Evolutionary conservation across 305 asterid genomes (phyloP).

Genomic region (Withania somnifera): DNA sequence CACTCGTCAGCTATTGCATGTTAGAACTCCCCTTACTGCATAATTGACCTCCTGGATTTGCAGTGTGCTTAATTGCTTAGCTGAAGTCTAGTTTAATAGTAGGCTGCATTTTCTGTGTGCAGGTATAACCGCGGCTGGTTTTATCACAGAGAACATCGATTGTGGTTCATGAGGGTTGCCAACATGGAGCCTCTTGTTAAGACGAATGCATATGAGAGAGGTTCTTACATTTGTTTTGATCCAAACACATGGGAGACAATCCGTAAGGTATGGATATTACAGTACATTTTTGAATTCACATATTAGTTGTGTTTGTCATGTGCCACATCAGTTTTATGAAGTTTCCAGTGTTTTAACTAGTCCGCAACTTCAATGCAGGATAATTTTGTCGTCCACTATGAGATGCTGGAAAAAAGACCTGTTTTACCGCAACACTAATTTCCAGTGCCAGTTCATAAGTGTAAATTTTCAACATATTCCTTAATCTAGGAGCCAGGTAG

Average conservation of each 20-base stretch:
- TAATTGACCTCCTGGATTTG: not conserved
- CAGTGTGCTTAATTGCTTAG: not conserved
- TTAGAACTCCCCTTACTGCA: not conserved
- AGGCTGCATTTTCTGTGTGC: constrained; percentile 1
- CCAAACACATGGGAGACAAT: constrained; percentile 68
- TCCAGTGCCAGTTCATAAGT: not conserved
- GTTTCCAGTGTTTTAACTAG: not conserved
- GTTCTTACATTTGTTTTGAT: constrained; percentile 62
- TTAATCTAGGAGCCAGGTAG: constrained; percentile 3
- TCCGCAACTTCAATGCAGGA: constrained; percentile 34
- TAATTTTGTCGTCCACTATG: constrained; percentile 63
- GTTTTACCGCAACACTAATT: constrained; percentile 27
- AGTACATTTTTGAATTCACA: not conserved
- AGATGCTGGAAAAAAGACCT: constrained; percentile 66
- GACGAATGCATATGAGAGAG: constrained; percentile 60
- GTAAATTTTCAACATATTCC: constrained; percentile 1
- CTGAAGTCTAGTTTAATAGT: not conserved
- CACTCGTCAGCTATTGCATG: not conserved
- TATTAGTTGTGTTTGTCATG: constrained; percentile 3
- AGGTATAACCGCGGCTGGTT: constrained; percentile 81
- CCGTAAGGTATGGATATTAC: constrained; percentile 44
- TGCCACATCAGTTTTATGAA: not conserved
- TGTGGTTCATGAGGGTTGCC: constrained; percentile 60
- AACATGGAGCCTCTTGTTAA: constrained; percentile 64
- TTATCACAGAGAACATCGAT: constrained; percentile 57